Evolutionary conservation across 768 basidiomycete species (phyloP), one percentile per base, ranked within the genome.

Genomic region (Russula griseocarnosa): DNA sequence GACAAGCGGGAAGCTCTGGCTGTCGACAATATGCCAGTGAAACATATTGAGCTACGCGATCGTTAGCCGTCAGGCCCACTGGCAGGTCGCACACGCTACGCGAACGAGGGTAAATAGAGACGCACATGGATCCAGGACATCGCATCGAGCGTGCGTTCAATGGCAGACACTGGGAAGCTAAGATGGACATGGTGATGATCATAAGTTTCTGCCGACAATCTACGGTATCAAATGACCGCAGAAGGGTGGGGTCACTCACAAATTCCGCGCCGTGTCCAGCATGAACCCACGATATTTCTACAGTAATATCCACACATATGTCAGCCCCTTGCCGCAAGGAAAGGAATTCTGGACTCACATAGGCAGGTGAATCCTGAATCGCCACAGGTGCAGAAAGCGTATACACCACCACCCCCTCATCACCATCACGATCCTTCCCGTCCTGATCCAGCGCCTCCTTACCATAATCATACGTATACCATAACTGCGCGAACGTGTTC

Each of bases 211-310:
- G 8, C 3, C 3, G 44, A 47, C 5, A 22, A 0, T 1, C 18
- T 5, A n/a, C n/a, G n/a, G n/a, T n/a, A 49, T 1, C n/a, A 47
- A 10, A 14, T 5, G 26, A 26, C 30, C 5, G 32, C 34, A 36
- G 22, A 38, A 22, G 9, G 18, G 1, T n/a, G 13, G 49, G 8
- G 22, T n/a, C 26, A 75, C 85, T 62, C 55, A 64, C 63, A 36
- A 94, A 74, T 92, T 87, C 28, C 91, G 78, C 1, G 90, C 78
- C 0, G 91, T 93, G 71, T 94, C 92, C 14, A 94, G 79, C 83
- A 92, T 83, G 60, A 92, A 79, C 10, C 87, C 90, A 24, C 92
- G 83, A 71, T 86, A 89, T 0, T 86, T 86, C 86, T 88, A 67
- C 7, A 14, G 51, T 46, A 14, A 49, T 46, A n/a, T 28, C 24